Evolutionary conservation across 2,329 filamentous ascomycete species (phyloP).

Genomic region (Dryadomyces quercus-mongolicae): DNA sequence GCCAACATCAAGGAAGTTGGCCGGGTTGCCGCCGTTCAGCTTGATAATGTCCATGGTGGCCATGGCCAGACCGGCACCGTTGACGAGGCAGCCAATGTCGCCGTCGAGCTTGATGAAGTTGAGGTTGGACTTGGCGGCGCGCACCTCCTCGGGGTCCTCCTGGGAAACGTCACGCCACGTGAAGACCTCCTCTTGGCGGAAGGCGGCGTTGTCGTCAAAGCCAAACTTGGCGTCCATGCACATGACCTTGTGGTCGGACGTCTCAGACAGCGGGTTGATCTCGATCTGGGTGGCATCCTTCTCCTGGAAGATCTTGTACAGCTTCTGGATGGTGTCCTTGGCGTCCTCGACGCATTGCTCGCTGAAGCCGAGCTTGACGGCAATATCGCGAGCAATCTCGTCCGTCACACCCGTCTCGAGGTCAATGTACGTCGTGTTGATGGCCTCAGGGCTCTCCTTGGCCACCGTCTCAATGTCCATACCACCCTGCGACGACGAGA

Average conservation of each 20-base stretch:
- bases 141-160: constrained; percentile 95
- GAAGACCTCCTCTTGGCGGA: constrained; percentile 95
- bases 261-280: constrained; percentile 98
- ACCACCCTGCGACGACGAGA: constrained; percentile 94
- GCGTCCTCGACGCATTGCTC: constrained; percentile 95
- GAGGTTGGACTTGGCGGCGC: constrained; percentile 83
- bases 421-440: constrained; percentile 85
- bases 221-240: constrained; percentile 99
- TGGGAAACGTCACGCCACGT: constrained; percentile 86
- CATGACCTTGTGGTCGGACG: constrained; percentile 92
- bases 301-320: constrained; percentile 98
- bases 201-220: constrained; percentile 98
- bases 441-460: constrained; percentile 94
- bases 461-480: constrained; percentile 99
- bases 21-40: constrained; percentile 88
- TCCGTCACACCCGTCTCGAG: constrained; percentile 94
- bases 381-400: constrained; percentile 82
- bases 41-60: constrained; percentile 99
- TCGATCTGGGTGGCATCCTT: constrained; percentile 98
- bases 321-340: constrained; percentile 93
- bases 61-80: constrained; percentile 98
- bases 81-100: constrained; percentile 98
- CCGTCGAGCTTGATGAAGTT: constrained; percentile 99
- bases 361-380: constrained; percentile 88
- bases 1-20: constrained; percentile 98